Base-by-base conservation (phyloP, 164 flowering plant species). In the Aristolochia fimbriata region DNA sequence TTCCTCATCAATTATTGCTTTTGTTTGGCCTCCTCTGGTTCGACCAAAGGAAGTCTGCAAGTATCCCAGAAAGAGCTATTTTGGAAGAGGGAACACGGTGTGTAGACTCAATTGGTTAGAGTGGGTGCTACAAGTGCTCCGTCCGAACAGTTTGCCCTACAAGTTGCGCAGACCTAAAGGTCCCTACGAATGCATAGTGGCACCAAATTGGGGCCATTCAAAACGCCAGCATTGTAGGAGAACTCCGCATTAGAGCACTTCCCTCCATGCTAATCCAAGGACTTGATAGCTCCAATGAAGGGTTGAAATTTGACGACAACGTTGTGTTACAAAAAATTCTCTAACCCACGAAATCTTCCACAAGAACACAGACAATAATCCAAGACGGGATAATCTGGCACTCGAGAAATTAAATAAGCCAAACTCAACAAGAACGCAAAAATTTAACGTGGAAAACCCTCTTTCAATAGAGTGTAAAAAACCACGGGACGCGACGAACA, bases 81-180 rank as follows among this genome's bases (percentile, higher is more conserved):
- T 63, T 91, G 97, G 73, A 95, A 91, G 67, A 91, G 87, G 2
- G 95, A 85, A 63, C 97, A 91, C 27, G 81, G 64, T 0, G 95
- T 91, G 85, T 95, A 91, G 6, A 84, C 78, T 61, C 97, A n/a
- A n/a, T n/a, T n/a, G 63, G 61, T 85, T 91, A 0, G 88, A 77
- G 73, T 78, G 70, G 30, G 58, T 69, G 14, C 78, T 74, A 59
- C 97, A 91, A 1, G 72, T 54, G 72, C 95, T 0, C 95, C 95
- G 47, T 71, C 71, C 0, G 83, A 76, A 60, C 97, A 91, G 64
- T 73, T 81, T 2, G 71, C 62, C 50, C 87, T 92, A 54, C 97
- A 91, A 57, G 93, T 88, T 0, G 81, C 81, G 56, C 97, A 90
- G 21, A 90, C 80, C 58, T 64, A 71, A 30, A 87, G 61, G 55